Evolutionary conservation across 2,329 filamentous ascomycete genomes (phyloP).

Genomic region (Fusarium coicis): DNA sequence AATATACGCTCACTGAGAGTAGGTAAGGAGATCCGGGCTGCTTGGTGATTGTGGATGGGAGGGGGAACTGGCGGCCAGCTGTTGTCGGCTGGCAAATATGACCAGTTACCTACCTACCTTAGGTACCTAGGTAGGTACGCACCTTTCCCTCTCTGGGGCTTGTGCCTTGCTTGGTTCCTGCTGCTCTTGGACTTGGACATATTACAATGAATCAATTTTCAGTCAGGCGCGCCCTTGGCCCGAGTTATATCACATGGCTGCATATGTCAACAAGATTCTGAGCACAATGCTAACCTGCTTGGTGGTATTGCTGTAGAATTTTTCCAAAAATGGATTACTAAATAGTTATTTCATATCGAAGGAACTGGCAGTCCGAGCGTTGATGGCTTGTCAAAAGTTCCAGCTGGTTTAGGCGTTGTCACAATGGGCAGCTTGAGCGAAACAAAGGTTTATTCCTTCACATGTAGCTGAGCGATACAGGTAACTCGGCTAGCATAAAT

Average conservation of each 20-base stretch:
- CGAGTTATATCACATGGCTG: background rate
- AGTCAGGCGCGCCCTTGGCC: background rate
- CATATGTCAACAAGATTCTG: background rate
- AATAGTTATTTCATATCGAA: background rate
- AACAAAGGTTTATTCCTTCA: constrained; percentile 39
- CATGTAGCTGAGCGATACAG: constrained; percentile 29
- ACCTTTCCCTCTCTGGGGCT: background rate
- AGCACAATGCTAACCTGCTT: background rate
- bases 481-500: constrained; percentile 2
- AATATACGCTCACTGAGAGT: background rate
- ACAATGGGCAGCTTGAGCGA: constrained; percentile 2
- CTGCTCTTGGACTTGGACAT: background rate
- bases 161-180: background rate
- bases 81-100: constrained; percentile 7
- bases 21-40: background rate
- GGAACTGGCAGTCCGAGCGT: background rate
- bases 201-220: background rate
- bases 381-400: background rate
- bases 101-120: background rate
- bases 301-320: background rate
- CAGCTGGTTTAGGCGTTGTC: background rate
- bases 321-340: background rate
- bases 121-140: no score
- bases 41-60: background rate
- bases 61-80: constrained; percentile 19